Evolutionary conservation across 2,329 filamentous ascomycete genomes (phyloP).

Genomic region (Allantophomopsis cytisporea): DNA sequence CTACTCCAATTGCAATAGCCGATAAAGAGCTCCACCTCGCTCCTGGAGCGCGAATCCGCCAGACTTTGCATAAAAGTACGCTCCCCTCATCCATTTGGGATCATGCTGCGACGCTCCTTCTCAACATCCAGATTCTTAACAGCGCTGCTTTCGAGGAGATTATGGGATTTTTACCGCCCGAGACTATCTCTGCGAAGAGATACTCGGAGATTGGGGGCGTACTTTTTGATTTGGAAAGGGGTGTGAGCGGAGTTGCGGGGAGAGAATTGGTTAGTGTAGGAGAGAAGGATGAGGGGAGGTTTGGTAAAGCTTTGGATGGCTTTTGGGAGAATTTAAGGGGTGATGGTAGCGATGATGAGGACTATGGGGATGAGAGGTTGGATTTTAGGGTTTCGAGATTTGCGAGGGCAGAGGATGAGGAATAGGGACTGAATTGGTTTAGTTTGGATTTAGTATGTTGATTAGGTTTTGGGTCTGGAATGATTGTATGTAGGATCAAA

Average conservation of each 20-base stretch:
- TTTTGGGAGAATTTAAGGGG: too few relatives aligned
- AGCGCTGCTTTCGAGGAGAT: constrained; percentile 18
- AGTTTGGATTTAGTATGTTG: too few relatives aligned
- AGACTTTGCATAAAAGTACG: constrained; percentile 21
- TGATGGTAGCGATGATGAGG: too few relatives aligned
- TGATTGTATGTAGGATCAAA: too few relatives aligned
- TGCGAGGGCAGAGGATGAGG: too few relatives aligned
- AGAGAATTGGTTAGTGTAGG: constrained; percentile 2
- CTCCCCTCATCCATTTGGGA: constrained; percentile 17
- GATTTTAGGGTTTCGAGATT: too few relatives aligned
- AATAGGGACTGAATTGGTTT: too few relatives aligned
- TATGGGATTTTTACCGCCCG: constrained; percentile 21
- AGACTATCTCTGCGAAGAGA: constrained; percentile 19
- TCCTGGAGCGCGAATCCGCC: constrained; percentile 25
- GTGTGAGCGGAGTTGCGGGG: constrained; percentile 1
- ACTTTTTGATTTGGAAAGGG: constrained; percentile 20
- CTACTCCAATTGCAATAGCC: too few relatives aligned
- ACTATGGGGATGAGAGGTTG: too few relatives aligned
- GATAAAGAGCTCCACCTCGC: constrained; percentile 11
- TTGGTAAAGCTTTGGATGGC: too few relatives aligned
- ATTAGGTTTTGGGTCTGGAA: too few relatives aligned
- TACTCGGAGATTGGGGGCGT: constrained; percentile 21
- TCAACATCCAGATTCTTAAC: constrained; percentile 27
- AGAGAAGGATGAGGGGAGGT: background rate
- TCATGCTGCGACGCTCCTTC: constrained; percentile 10